phyloP scores from a whole-genome alignment of 192 early-diverging fungal genomes.

The Ambispora gerdemannii region DNA sequence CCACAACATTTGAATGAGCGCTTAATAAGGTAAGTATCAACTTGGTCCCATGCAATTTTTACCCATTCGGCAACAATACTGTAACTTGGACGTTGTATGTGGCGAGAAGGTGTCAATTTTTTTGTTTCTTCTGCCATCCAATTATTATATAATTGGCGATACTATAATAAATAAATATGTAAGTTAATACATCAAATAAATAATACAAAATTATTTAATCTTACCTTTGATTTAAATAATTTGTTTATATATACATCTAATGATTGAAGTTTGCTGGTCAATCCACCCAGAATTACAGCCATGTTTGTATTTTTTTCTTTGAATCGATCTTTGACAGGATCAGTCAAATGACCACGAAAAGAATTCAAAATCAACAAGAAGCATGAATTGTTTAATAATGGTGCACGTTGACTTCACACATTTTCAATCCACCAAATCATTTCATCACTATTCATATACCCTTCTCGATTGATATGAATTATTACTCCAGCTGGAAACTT shows the following conservation, averaged over 20 bases:
- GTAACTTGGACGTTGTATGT: not conserved
- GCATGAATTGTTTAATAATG: not conserved
- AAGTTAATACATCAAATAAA: not conserved
- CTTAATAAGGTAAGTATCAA: conserved; percentile 3
- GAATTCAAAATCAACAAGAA: not conserved
- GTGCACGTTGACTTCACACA: no score
- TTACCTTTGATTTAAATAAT: conserved; percentile 2
- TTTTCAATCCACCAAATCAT: conserved; percentile 3
- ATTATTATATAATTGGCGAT: conserved; percentile 6
- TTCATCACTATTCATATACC: not conserved
- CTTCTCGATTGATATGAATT: not conserved
- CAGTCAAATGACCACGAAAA: not conserved
- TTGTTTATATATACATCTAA: conserved; percentile 13
- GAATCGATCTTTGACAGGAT: not conserved
- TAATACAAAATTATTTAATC: not conserved
- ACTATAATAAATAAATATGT: not conserved
- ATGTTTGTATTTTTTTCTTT: conserved; percentile 18
- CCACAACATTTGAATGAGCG: conserved; percentile 10
- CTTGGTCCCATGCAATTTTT: not conserved
- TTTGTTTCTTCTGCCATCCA: not conserved
- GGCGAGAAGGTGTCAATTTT: not conserved
- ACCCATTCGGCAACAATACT: not conserved
- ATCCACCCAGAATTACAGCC: conserved; percentile 8
- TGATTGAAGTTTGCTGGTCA: conserved; percentile 23
- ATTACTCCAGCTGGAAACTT: conserved; percentile 3